These are phyloP conservation scores for Epichloe brachyelytri DNA, from an alignment of 2,329 filamentous ascomycete species.

Conservation along the genomic window DNA sequence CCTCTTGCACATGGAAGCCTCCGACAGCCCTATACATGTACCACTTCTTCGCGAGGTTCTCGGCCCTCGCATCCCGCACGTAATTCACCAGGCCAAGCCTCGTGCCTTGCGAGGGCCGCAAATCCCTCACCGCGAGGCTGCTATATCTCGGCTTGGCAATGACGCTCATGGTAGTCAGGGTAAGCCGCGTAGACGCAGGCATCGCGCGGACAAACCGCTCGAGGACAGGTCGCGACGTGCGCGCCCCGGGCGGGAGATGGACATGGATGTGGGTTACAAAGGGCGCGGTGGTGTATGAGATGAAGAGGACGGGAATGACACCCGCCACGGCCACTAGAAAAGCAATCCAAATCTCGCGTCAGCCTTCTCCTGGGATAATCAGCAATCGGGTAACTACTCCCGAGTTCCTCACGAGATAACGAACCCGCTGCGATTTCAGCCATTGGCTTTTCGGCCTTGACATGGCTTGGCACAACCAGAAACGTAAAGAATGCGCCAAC, in stretches of 20 bases:
- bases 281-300: constrained; percentile 52
- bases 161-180: constrained; percentile 42
- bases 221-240: constrained; percentile 43
- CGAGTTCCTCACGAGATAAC: constrained; percentile 8
- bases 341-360: neutral
- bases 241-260: constrained; percentile 51
- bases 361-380: neutral
- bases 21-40: constrained; percentile 26
- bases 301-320: constrained; percentile 49
- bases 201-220: constrained; percentile 36
- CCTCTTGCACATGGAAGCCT: constrained; percentile 26
- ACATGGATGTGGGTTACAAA: constrained; percentile 64
- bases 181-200: constrained; percentile 32
- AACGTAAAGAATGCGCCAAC: constrained; percentile 53
- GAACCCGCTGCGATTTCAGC: constrained; percentile 25
- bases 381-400: no score
- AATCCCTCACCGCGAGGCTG: constrained; percentile 25
- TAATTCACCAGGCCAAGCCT: constrained; percentile 29
- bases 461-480: constrained; percentile 47
- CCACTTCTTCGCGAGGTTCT: constrained; percentile 24
- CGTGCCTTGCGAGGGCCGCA: constrained; percentile 14
- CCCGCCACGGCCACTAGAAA: constrained; percentile 43
- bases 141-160: constrained; percentile 42
- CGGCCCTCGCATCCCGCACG: constrained; percentile 21
- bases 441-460: constrained; percentile 26